Base-by-base conservation (phyloP, 805 yeast species). In the Kuraishia capsulata region DNA sequence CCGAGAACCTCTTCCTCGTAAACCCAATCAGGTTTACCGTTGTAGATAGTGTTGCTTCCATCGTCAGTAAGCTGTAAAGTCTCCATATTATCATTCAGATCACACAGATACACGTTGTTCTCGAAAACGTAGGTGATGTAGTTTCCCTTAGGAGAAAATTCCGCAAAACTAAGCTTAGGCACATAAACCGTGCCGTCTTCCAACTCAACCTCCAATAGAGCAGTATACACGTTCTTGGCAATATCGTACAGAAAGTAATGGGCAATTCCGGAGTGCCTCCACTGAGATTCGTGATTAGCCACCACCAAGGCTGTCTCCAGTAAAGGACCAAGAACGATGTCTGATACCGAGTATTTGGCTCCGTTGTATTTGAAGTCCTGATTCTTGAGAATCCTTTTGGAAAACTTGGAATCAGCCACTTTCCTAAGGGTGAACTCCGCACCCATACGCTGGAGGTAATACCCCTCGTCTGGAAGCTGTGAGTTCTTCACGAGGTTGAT, bases 11-110 rank as follows among this genome's bases (percentile, higher is more conserved):
- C 95, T 51, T 84, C 94, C 53, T 84, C 94, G 54, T 83, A 83
- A 2, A 83, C 79, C 92, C 94, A 84, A 50, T 83, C 92, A 0
- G 89, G 78, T 44, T 68, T 78, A 4, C 86, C 95, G 47, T 83
- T 78, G 43, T 70, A 66, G 3, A 81, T 60, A 14, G 67, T 57
- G 0, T 44, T 50, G 10, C 69, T 59, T 0, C 88, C 89, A 51
- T 74, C 81, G 4, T 44, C 42, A 1, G 81, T 72, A 8, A 76
- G 52, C 33, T 36, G 3, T 21, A 25, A 11, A 14, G 23, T 19
- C 14, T 13, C 16, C 24, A 20, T 16, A 18, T 30, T 4, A 73
- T 21, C 21, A 1, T 14, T 16, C 4, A 36, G 46, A 36, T 69
- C 56, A 48, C 71, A 67, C 11, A 79, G 35, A 46, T 61, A 80